Conservation (phyloP, 257 asterid genomes). For the Solanum habrochaites region DNA sequence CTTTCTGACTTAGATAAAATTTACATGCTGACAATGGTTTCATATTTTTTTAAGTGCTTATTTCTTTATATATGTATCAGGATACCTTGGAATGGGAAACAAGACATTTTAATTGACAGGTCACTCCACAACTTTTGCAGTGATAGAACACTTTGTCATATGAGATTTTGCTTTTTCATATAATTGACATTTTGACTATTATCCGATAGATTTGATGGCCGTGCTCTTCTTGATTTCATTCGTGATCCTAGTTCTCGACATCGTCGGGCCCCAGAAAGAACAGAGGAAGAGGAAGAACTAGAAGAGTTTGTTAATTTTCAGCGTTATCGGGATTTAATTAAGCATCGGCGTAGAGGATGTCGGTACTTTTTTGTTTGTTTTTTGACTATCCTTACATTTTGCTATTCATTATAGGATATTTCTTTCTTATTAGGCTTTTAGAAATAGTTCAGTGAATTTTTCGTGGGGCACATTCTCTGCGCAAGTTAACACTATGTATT, state of each 20-base stretch:
- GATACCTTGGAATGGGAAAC: slow-evolving; percentile 99
- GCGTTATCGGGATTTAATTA: slow-evolving; percentile 99
- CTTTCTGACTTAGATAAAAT: not conserved
- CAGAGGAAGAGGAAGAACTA: slow-evolving; percentile 96
- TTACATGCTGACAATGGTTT: not conserved
- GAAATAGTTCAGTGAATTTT: not conserved
- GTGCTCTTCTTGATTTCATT: slow-evolving; percentile 95
- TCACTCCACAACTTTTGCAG: not conserved
- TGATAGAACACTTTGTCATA: not conserved
- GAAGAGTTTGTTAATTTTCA: slow-evolving; percentile 99
- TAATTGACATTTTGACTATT: slow-evolving; percentile 1
- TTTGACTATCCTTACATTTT: slow-evolving; percentile 12
- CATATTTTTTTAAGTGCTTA: not conserved
- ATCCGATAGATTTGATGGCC: slow-evolving; percentile 84
- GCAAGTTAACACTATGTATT: slow-evolving; percentile 17
- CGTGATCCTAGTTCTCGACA: slow-evolving; percentile 64
- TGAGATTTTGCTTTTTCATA: not conserved
- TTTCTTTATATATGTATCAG: slow-evolving; percentile 24
- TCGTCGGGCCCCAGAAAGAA: slow-evolving; percentile 49
- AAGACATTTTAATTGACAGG: slow-evolving; percentile 91
- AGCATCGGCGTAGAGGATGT: slow-evolving; percentile 99
- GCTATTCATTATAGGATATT: not conserved
- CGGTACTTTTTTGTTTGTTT: slow-evolving; percentile 92
- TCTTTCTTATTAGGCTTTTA: not conserved
- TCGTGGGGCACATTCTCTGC: not conserved